Percentiles rank a stretch among this genome's conserved stretches.
These are phyloP conservation scores for Pisolithus tinctorius DNA, from an alignment of 768 basidiomycete genomes.

Conservation along the genomic window DNA sequence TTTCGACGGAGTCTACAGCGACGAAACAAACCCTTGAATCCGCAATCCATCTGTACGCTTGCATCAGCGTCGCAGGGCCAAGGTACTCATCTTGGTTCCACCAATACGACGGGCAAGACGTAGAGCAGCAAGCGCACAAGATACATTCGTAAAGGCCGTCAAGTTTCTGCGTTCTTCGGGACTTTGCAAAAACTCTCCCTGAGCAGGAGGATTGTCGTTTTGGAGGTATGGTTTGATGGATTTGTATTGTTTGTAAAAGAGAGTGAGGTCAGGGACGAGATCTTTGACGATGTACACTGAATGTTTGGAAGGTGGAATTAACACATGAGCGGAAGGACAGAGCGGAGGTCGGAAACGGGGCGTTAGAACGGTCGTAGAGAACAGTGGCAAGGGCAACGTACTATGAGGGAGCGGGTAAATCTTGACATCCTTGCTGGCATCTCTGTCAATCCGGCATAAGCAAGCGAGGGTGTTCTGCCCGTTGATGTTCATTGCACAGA, in stretches of 20 bases:
- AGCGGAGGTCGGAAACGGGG: not conserved
- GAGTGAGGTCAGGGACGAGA: conserved; percentile 85
- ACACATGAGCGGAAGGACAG: not conserved
- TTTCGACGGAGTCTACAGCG: not conserved
- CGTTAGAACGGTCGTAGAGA: not conserved
- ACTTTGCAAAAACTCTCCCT: conserved; percentile 85
- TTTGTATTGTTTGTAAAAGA: conserved; percentile 99
- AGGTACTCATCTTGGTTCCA: conserved; percentile 99
- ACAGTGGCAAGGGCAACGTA: conserved; percentile 33
- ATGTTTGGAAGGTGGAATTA: not conserved
- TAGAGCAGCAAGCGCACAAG: conserved; percentile 95
- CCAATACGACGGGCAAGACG: conserved; percentile 97
- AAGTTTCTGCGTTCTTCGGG: conserved; percentile 89
- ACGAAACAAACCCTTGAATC: conserved; percentile 65
- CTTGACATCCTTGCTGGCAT: conserved; percentile 65
- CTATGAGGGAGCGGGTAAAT: conserved; percentile 98
- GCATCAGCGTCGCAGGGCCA: conserved; percentile 94
- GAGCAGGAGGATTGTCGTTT: conserved; percentile 83
- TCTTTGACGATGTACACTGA: conserved; percentile 99
- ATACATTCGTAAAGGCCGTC: conserved; percentile 98
- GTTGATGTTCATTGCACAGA: conserved; percentile 99
- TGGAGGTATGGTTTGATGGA: conserved; percentile 96
- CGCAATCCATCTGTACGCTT: conserved; percentile 96
- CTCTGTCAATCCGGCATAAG: conserved; percentile 89
- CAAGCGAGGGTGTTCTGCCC: conserved; percentile 98